phyloP scores from a whole-genome alignment of 2,329 filamentous ascomycete genomes.

The Phyllosticta citribraziliensis region DNA sequence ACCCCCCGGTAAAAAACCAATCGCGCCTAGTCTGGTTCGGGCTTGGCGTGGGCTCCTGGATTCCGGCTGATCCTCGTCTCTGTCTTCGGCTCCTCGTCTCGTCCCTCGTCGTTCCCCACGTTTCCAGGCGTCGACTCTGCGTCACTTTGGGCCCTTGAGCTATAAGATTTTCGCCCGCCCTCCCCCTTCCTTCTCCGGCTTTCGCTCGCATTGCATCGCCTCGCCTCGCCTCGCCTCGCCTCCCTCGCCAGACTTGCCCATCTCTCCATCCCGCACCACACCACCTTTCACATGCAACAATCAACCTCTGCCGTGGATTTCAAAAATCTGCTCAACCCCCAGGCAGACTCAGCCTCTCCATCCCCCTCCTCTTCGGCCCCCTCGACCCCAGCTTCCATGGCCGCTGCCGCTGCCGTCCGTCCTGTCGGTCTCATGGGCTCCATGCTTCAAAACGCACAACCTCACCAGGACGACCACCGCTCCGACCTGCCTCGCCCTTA shows the following conservation, averaged over 20 bases:
- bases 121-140: constrained; percentile 11
- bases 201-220: constrained; percentile 14
- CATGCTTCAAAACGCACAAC: constrained; percentile 50
- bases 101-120: constrained; percentile 15
- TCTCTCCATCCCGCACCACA: not conserved
- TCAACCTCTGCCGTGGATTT: constrained; percentile 25
- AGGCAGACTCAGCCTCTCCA: constrained; percentile 10
- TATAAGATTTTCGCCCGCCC: constrained; percentile 24
- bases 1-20: constrained; percentile 6
- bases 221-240: not conserved
- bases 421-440: constrained; percentile 41
- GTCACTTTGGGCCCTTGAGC: constrained; percentile 16
- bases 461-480: constrained; percentile 44
- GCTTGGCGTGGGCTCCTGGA: constrained; percentile 9
- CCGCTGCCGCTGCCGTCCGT: constrained; percentile 36
- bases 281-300: constrained; percentile 28
- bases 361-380: not conserved
- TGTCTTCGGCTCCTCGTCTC: not conserved
- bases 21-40: constrained; percentile 9
- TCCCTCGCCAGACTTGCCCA: constrained; percentile 14
- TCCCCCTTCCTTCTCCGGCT: constrained; percentile 26
- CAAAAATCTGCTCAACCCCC: constrained; percentile 30
- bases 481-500: constrained; percentile 90
- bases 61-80: constrained; percentile 11
- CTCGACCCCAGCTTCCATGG: constrained; percentile 3